Evolutionary conservation across 495 filamentous ascomycete genomes (phyloP).

Genomic region (Tirmania nivea): DNA sequence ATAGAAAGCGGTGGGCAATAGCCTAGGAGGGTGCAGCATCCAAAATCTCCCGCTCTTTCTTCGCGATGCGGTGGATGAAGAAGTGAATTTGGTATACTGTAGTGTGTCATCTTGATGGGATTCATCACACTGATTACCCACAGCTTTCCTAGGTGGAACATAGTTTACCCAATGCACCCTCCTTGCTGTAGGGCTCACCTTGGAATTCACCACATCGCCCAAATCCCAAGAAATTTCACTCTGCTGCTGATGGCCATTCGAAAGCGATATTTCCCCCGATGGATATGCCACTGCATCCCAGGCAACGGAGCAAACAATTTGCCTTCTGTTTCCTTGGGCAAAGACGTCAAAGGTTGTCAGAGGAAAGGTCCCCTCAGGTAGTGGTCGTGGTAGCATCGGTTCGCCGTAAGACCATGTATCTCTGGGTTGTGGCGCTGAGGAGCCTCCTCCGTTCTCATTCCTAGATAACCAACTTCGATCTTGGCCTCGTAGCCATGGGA

Average conservation of each 20-base stretch:
- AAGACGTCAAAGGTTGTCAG: constrained; percentile 11
- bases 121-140: neutral
- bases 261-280: neutral
- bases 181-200: neutral
- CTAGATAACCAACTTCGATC: no score
- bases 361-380: constrained; percentile 2
- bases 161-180: neutral
- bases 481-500: no score
- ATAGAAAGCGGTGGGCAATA: neutral
- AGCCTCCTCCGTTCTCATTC: neutral
- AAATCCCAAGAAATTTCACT: neutral
- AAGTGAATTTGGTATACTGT: neutral
- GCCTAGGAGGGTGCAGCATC: neutral
- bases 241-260: neutral
- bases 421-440: neutral
- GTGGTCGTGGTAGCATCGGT: neutral
- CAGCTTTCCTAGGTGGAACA: neutral
- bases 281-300: constrained; percentile 8
- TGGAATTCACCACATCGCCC: neutral
- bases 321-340: constrained; percentile 5
- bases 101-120: neutral
- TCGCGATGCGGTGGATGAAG: neutral
- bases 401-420: neutral
- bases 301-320: constrained; percentile 4
- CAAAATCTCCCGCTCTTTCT: neutral